Evolutionary conservation across 108 stramenopile species (phyloP), one percentile per base, ranked within the genome.

Genomic region (Cyclostephanos tholiformis): DNA sequence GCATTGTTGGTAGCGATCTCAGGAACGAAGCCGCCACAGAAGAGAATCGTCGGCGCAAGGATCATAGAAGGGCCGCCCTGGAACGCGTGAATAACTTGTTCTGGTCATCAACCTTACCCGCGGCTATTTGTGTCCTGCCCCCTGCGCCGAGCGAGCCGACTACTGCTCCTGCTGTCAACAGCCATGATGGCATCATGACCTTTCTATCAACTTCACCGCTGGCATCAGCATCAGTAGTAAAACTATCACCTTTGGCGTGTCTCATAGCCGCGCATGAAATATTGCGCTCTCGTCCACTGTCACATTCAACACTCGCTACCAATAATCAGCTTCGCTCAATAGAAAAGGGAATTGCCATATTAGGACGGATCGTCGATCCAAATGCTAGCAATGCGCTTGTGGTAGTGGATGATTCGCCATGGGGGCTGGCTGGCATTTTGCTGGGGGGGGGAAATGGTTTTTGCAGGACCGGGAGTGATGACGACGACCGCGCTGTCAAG

Each of bases 231-330:
- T 22, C 20, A 16, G 44, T 51, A 56, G 69, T 51, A 56, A 17
- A 29, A 11, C 63, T 76, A n/a, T 70, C 75, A 32, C 75, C 80
- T n/a, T 69, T 76, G 8, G 80, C 79, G 4, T 80, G 79, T 27
- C 75, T 80, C 11, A 66, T 81, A 0, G 75, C 80, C 17, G 69
- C 80, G 8, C 71, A 81, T 41, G 80, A 81, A 66, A 71, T 81
- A 25, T 69, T 81, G 6, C 75, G 70, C 22, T 62, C 69, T 17
- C 55, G 23, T 59, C 68, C 74, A 27, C 30, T 56, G 3, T 38
- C 57, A 30, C 41, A 60, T 29, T 36, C 68, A 10, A n/a, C 75
- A 26, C 67, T 68, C 22, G 32, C 56, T 11, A 56, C 60, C 41
- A 41, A 63, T 30, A 59, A 46, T 8, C 50, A 43, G 48, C 49